Evolutionary conservation across 306 rosid genomes (phyloP), one percentile per base, ranked within the genome.

Genomic region (Sechiopsis laciniata): DNA sequence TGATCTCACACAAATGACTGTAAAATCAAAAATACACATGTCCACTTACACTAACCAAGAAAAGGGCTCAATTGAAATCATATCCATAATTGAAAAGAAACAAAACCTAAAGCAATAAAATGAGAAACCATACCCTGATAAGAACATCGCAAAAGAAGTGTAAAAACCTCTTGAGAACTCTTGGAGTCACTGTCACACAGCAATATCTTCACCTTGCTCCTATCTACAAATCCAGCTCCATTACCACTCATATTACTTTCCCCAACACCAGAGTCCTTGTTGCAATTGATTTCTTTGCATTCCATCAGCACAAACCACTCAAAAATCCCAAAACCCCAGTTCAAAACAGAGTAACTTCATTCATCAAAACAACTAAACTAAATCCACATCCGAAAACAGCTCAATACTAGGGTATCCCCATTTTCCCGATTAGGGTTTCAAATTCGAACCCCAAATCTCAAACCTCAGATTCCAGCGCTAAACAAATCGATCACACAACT

Each of bases 161-260:
- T 87, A 46, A 60, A 79, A 76, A 89, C 92, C 80, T 94, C 95
- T 67, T 85, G 83, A 0, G 94, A 90, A 72, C 92, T 94, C 71
- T 81, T 83, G 78, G 87, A 72, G 76, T 89, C 91, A 71, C 79
- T 89, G 81, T 94, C 97, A 55, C 98, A 94, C 59, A 94, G 79
- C 84, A 94, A 86, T 81, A 94, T 94, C 84, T 89, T 81, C 51
- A 94, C 96, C 79, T 86, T 90, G 77, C 97, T 94, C 79, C 98
- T 85, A 74, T 94, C 98, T 64, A 94, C 82, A 55, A 90, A 90
- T 2, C 92, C 96, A 62, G 89, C 97, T 29, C 84, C 85, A n/a
- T 80, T 80, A 57, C 75, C 83, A 57, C 73, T 85, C 56, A 80
- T 76, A 22, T 65, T 87, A n/a, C 74, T 74, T 24, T 65, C 79